Base-by-base conservation (phyloP, 176 grass and related monocot genomes). In the Avena atlantica region DNA sequence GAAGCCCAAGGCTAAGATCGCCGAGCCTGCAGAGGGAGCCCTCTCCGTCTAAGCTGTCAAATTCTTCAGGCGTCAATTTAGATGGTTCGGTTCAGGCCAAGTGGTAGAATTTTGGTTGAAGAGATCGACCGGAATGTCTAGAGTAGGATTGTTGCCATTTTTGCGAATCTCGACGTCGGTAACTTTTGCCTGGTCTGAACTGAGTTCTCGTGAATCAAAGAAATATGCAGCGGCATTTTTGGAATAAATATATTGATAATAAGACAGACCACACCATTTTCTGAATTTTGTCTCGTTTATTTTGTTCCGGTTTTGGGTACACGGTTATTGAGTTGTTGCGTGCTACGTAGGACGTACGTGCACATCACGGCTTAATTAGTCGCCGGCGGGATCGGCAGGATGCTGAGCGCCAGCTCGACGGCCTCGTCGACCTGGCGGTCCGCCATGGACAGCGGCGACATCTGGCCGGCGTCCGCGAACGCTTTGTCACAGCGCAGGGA, bases 131-230 rank as follows among this genome's bases (percentile, higher is more conserved):
- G 6, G 8, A 87, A 83, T 19, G 56, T 74, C 34, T 87, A 80
- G 73, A 50, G n/a, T 87, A 84, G 85, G 81, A 58, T 87, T 87
- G 61, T 84, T 87, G 70, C 37, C 75, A 80, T 80, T 87, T 77
- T 84, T 84, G 89, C n/a, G 27, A 53, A 68, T 52, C 31, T 31
- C 23, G 81, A 67, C 36, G 45, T 48, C 45, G 36, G 37, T 12
- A 60, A 75, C 68, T 68, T 72, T 86, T 23, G 76, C 48, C 44
- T 79, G 76, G n/a, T 87, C 58, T 87, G 80, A 90, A 87, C 67
- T 70, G 51, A 19, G 0, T 4, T 29, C 1, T 25, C 49, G 23
- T 74, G 24, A 23, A 84, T 17, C 66, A 80, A 67, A 58, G 80
- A 73, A 59, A 68, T 67, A 23, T 87, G 16, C 59, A 42, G 58